Evolutionary conservation across 2,329 filamentous ascomycete genomes (phyloP).

Genomic region (Trichoderma pleuroti): DNA sequence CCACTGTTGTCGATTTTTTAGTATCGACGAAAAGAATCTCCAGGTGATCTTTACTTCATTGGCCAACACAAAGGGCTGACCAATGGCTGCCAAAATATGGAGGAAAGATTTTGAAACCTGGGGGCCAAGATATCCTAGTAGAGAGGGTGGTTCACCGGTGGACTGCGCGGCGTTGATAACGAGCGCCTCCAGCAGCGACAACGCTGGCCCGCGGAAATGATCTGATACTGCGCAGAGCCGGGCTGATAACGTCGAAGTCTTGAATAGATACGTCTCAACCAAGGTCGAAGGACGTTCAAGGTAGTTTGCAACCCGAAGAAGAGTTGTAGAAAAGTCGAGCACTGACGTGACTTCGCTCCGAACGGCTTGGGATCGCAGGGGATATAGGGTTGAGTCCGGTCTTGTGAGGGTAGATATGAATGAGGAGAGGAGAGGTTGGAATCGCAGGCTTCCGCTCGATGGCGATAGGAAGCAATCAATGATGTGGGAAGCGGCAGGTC

Average conservation of each 20-base stretch:
- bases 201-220: conserved; percentile 60
- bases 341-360: conserved; percentile 61
- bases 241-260: conserved; percentile 71
- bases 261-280: conserved; percentile 77
- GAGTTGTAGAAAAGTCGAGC: conserved; percentile 62
- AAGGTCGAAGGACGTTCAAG: conserved; percentile 60
- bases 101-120: conserved; percentile 82
- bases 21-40: conserved; percentile 80
- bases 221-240: conserved; percentile 71
- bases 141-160: conserved; percentile 77
- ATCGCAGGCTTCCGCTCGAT: conserved; percentile 65
- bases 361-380: conserved; percentile 51
- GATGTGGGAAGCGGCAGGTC: conserved; percentile 70
- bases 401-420: conserved; percentile 50
- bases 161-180: conserved; percentile 65
- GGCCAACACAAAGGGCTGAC: conserved; percentile 67
- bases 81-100: conserved; percentile 70
- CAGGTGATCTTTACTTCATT: conserved; percentile 68
- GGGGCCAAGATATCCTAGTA: conserved; percentile 85
- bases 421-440: conserved; percentile 72
- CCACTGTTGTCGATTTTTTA: conserved; percentile 91
- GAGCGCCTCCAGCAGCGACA: conserved; percentile 68
- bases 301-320: conserved; percentile 67
- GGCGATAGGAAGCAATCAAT: conserved; percentile 72
- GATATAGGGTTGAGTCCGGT: conserved; percentile 60